Percentiles rank a stretch among this genome's conserved stretches.
Evolutionary conservation across 164 flowering plant species (phyloP).

Genomic region (Vitis riparia): DNA sequence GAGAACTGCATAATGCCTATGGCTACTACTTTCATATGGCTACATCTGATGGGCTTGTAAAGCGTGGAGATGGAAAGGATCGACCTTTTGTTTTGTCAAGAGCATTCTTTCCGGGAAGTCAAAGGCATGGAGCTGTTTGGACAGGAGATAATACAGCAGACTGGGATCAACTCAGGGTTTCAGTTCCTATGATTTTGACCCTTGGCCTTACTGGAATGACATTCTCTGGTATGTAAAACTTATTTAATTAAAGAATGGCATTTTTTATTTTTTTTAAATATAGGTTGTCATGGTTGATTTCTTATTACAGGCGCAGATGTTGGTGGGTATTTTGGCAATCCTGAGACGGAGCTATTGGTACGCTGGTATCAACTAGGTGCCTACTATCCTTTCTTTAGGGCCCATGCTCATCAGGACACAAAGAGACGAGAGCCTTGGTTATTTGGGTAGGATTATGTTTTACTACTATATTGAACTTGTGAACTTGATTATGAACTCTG

Average conservation of each 20-base stretch:
- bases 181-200: slow-evolving; percentile 93
- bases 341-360: slow-evolving; percentile 84
- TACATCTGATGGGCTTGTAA: slow-evolving; percentile 78
- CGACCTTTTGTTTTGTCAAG: slow-evolving; percentile 98
- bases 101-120: slow-evolving; percentile 93
- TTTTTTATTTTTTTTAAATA: no score
- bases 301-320: slow-evolving; percentile 85
- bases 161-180: slow-evolving; percentile 93
- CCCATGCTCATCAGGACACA: slow-evolving; percentile 97
- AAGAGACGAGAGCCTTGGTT: slow-evolving; percentile 98
- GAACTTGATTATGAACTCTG: no score
- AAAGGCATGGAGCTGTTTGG: slow-evolving; percentile 94
- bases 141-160: slow-evolving; percentile 98
- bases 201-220: slow-evolving; percentile 90
- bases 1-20: slow-evolving; percentile 97
- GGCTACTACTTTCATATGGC: slow-evolving; percentile 98
- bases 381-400: slow-evolving; percentile 96
- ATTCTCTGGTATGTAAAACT: slow-evolving; percentile 66
- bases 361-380: slow-evolving; percentile 99
- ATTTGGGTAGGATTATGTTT: slow-evolving; percentile 66
- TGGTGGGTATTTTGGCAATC: slow-evolving; percentile 98
- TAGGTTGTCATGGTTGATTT: background rate
- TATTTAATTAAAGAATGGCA: background rate
- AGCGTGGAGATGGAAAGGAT: slow-evolving; percentile 84
- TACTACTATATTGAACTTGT: background rate